A percentile compares a stretch with the other conserved stretches of the same genome.
phyloP scores from a whole-genome alignment of 371 early-diverging fungal species.

The Mucor racemosus region DNA sequence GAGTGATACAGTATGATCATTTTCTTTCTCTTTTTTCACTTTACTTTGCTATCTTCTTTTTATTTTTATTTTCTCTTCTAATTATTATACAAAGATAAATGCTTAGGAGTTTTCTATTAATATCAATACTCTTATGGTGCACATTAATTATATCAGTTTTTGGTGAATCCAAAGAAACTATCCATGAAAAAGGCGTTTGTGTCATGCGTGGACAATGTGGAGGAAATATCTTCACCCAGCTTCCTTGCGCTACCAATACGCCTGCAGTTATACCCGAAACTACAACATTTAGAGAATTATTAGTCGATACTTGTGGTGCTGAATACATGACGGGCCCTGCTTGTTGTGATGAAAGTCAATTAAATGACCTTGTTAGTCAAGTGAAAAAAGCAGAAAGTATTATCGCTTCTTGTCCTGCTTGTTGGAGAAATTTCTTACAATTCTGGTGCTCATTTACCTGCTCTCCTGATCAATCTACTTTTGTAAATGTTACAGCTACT shows the following conservation, averaged over 20 bases:
- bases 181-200: constrained; percentile 63
- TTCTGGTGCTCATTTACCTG: constrained; percentile 81
- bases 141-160: background rate
- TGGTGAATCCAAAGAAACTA: constrained; percentile 19
- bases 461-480: constrained; percentile 72
- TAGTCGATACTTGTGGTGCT: constrained; percentile 66
- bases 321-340: constrained; percentile 55
- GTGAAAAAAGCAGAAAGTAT: constrained; percentile 64
- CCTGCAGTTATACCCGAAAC: constrained; percentile 56
- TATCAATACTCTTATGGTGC: constrained; percentile 6
- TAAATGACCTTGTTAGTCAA: constrained; percentile 53
- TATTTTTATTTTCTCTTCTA: background rate
- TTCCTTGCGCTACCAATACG: constrained; percentile 59
- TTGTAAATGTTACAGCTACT: constrained; percentile 65
- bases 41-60: background rate
- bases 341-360: constrained; percentile 70
- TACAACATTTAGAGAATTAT: constrained; percentile 44
- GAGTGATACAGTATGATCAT: background rate
- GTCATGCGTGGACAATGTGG: constrained; percentile 69
- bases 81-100: background rate
- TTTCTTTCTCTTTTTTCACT: background rate
- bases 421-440: constrained; percentile 73
- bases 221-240: constrained; percentile 32
- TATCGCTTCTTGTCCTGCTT: constrained; percentile 76
- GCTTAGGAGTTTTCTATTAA: background rate